phyloP scores from a whole-genome alignment of 2,329 filamentous ascomycete genomes.

The Dothideomycetes sp. region DNA sequence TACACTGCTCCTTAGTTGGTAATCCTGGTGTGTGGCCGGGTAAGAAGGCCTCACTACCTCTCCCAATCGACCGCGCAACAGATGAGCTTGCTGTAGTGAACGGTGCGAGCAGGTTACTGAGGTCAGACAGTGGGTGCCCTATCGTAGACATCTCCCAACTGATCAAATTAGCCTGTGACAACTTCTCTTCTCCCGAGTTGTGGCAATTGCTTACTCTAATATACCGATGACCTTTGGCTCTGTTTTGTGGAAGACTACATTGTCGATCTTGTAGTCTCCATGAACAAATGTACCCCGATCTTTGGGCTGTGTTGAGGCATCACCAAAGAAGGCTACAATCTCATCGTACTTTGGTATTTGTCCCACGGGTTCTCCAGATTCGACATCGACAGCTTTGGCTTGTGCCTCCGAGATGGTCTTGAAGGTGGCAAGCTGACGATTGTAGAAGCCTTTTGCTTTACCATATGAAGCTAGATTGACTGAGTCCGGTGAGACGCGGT shows the following conservation, averaged over 20 bases:
- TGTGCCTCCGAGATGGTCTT: slow-evolving; percentile 68
- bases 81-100: slow-evolving; percentile 33
- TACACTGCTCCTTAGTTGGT: slow-evolving; percentile 48
- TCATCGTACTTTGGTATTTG: slow-evolving; percentile 75
- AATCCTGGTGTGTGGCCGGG: slow-evolving; percentile 58
- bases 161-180: too few species aligned
- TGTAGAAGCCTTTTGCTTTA: slow-evolving; percentile 67
- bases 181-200: neutral
- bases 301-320: slow-evolving; percentile 59
- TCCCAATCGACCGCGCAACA: slow-evolving; percentile 30
- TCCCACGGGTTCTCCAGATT: slow-evolving; percentile 68
- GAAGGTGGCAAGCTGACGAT: slow-evolving; percentile 78
- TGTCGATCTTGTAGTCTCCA: slow-evolving; percentile 83
- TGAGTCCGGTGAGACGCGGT: slow-evolving; percentile 57
- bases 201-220: slow-evolving; percentile 53
- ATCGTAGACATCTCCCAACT: slow-evolving; percentile 95
- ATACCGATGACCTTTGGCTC: slow-evolving; percentile 85
- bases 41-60: slow-evolving; percentile 46
- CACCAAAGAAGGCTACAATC: slow-evolving; percentile 67
- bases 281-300: slow-evolving; percentile 78
- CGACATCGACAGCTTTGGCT: slow-evolving; percentile 63
- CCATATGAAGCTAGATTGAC: slow-evolving; percentile 69
- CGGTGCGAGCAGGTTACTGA: slow-evolving; percentile 63
- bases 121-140: slow-evolving; percentile 87
- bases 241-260: slow-evolving; percentile 68